Percentiles rank a stretch among this genome's conserved stretches.
These are phyloP conservation scores for Lactifluus piperatus DNA, from an alignment of 768 basidiomycete genomes.

Conservation along the genomic window DNA sequence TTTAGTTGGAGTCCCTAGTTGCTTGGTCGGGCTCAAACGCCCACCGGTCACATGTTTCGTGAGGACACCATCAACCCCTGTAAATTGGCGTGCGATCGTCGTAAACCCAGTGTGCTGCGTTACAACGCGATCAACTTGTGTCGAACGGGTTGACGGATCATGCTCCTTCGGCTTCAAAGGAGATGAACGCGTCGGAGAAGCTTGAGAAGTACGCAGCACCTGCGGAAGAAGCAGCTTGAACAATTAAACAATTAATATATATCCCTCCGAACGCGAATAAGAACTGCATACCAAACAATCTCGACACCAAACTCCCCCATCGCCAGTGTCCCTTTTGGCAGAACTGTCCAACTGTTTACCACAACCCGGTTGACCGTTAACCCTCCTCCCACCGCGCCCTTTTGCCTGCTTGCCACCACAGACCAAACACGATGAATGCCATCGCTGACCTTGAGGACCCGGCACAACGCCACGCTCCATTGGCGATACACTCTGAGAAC, in stretches of 20 bases:
- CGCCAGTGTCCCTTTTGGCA: slow-evolving; percentile 62
- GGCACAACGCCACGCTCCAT: slow-evolving; percentile 85
- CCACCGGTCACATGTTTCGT: slow-evolving; percentile 59
- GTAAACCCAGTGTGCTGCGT: slow-evolving; percentile 64
- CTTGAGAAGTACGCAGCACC: slow-evolving; percentile 39
- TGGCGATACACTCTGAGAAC: slow-evolving; percentile 59
- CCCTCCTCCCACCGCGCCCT: slow-evolving; percentile 36
- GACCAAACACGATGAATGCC: slow-evolving; percentile 71
- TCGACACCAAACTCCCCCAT: slow-evolving; percentile 66
- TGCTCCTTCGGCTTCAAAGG: slow-evolving; percentile 31
- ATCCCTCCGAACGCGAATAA: neutral
- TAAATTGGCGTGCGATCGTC: slow-evolving; percentile 68
- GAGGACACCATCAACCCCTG: slow-evolving; percentile 33
- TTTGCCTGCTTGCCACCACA: slow-evolving; percentile 62
- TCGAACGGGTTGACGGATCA: slow-evolving; percentile 31
- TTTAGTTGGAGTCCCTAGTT: slow-evolving; percentile 66
- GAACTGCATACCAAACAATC: slow-evolving; percentile 56
- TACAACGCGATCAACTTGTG: slow-evolving; percentile 28
- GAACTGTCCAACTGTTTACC: slow-evolving; percentile 79
- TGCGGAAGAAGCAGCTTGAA: slow-evolving; percentile 47
- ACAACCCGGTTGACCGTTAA: slow-evolving; percentile 61
- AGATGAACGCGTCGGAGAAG: slow-evolving; percentile 45
- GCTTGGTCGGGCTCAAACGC: slow-evolving; percentile 57
- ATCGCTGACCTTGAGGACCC: slow-evolving; percentile 72
- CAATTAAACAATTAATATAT: slow-evolving; percentile 2